phyloP scores from a whole-genome alignment of 2,329 filamentous ascomycete species.

The Penicillium rolfsii region DNA sequence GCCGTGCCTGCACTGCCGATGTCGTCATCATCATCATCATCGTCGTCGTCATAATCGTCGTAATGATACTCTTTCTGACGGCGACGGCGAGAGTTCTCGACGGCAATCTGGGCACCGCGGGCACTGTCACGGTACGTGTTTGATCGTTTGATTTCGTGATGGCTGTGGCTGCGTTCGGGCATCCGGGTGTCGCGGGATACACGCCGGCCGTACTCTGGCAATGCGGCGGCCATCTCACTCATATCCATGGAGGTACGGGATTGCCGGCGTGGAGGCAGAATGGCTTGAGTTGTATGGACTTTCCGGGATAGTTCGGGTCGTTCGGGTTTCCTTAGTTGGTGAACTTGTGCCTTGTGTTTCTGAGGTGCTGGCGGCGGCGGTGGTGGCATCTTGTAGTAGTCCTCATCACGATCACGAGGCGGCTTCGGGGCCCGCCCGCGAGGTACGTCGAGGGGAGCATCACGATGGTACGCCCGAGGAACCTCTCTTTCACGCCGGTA shows the following conservation, averaged over 20 bases:
- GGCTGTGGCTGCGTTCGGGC: slow-evolving; percentile 41
- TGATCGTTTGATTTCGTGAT: slow-evolving; percentile 34
- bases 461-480: neutral
- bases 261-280: slow-evolving; percentile 35
- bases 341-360: slow-evolving; percentile 39
- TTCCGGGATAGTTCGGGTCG: slow-evolving; percentile 31
- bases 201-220: slow-evolving; percentile 38
- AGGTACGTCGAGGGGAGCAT: slow-evolving; percentile 14
- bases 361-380: slow-evolving; percentile 41
- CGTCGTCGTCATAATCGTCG: slow-evolving; percentile 15
- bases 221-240: slow-evolving; percentile 36
- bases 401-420: slow-evolving; percentile 45
- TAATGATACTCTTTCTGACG: slow-evolving; percentile 39
- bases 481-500: neutral
- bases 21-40: slow-evolving; percentile 3
- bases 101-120: slow-evolving; percentile 37
- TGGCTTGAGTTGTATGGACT: slow-evolving; percentile 33
- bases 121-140: slow-evolving; percentile 39
- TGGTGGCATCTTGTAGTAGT: slow-evolving; percentile 49
- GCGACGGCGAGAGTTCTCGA: slow-evolving; percentile 42
- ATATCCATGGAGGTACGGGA: slow-evolving; percentile 40
- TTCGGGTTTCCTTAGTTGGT: slow-evolving; percentile 39
- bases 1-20: slow-evolving; percentile 12
- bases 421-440: slow-evolving; percentile 36
- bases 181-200: slow-evolving; percentile 36